A percentile compares a stretch with the other conserved stretches of the same genome.
These are phyloP conservation scores for Anisodus tanguticus DNA, from an alignment of 257 asterid species.

Conservation along the genomic window DNA sequence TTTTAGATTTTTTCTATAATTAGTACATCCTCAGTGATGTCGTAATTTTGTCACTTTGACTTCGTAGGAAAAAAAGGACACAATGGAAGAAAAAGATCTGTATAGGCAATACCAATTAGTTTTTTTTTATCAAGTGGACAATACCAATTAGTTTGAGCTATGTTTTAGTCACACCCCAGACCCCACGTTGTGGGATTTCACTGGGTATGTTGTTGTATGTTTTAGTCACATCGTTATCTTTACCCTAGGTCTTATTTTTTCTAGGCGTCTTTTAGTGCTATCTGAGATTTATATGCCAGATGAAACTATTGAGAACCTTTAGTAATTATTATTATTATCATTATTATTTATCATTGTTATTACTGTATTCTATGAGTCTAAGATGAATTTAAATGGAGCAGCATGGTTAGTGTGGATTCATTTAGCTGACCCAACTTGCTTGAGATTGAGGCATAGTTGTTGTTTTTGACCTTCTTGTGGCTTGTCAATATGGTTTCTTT, in stretches of 20 bases:
- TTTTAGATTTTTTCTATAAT: neutral
- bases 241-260: neutral
- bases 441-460: neutral
- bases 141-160: neutral
- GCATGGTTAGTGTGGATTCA: slow-evolving; percentile 5
- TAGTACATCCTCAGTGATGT: neutral
- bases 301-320: too few relatives aligned
- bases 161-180: neutral
- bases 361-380: neutral
- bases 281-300: too few relatives aligned
- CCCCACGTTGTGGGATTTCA: too few relatives aligned
- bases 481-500: slow-evolving; percentile 5
- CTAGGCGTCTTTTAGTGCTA: neutral
- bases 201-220: neutral
- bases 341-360: too few relatives aligned
- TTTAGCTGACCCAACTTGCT: neutral
- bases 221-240: neutral
- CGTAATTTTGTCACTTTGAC: neutral
- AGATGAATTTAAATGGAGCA: neutral
- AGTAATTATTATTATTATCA: too few relatives aligned
- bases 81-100: neutral
- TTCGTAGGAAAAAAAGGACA: neutral
- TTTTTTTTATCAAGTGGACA: neutral
- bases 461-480: neutral
- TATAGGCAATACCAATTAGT: neutral